A percentile compares a stretch with the other conserved stretches of the same genome.
phyloP scores from a whole-genome alignment of 2,329 filamentous ascomycete species.

The Fusarium tricinctum region DNA sequence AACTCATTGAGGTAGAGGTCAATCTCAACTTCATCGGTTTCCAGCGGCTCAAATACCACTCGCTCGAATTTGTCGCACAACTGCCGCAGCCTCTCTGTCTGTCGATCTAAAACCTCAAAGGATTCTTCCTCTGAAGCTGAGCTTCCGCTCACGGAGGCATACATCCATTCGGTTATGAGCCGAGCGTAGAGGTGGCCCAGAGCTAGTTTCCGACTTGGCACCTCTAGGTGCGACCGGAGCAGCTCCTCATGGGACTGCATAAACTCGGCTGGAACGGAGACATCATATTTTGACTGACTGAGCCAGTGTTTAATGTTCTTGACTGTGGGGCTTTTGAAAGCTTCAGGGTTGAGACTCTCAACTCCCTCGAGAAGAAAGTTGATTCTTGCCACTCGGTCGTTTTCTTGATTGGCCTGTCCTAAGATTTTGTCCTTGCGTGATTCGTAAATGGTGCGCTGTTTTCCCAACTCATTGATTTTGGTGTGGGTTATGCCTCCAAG shows the following conservation, averaged over 20 bases:
- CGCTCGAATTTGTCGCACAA: conserved; percentile 9
- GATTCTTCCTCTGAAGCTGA: neutral
- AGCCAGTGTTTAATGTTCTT: conserved; percentile 16
- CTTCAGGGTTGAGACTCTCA: neutral
- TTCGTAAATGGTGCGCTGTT: conserved; percentile 2
- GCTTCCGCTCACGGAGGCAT: neutral
- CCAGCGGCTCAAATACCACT: neutral
- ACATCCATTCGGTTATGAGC: conserved; percentile 8
- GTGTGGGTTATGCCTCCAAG: neutral
- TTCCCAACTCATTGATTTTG: conserved; percentile 1
- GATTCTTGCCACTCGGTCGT: neutral
- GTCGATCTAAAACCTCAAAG: neutral
- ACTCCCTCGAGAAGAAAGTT: neutral
- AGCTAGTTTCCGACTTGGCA: conserved; percentile 9
- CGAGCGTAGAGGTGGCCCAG: conserved; percentile 5
- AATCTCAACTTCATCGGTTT: conserved; percentile 1
- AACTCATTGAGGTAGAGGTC: conserved; percentile 9
- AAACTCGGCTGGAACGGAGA: neutral
- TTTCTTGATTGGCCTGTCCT: rapidly evolving
- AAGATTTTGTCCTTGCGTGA: neutral
- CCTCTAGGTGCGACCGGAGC: neutral
- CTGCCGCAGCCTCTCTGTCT: conserved; percentile 3
- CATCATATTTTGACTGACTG: conserved; percentile 8
- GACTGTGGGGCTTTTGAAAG: conserved; percentile 1
- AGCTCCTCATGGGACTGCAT: neutral